A percentile compares a stretch with the other conserved stretches of the same genome.
phyloP scores from a whole-genome alignment of 192 early-diverging fungal genomes.

The Linnemannia zychae region DNA sequence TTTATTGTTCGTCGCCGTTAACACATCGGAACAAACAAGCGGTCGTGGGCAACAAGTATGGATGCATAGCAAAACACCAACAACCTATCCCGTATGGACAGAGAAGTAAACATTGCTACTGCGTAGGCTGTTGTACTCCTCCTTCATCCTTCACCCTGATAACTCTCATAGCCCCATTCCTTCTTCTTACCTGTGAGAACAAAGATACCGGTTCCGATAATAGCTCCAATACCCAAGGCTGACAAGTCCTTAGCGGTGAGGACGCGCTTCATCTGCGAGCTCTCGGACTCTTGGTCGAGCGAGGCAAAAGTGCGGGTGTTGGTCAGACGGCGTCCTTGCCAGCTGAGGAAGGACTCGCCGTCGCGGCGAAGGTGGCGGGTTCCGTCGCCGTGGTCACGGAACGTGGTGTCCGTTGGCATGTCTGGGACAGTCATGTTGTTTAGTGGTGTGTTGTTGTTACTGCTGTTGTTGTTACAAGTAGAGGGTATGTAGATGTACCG shows the following conservation, averaged over 20 bases:
- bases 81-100: neutral
- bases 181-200: conserved; percentile 71
- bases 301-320: conserved; percentile 48
- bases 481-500: neutral
- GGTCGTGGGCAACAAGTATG: neutral
- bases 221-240: conserved; percentile 78
- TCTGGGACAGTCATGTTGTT: conserved; percentile 37
- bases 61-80: neutral
- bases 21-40: neutral
- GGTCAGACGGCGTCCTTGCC: conserved; percentile 40
- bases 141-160: neutral
- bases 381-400: conserved; percentile 33
- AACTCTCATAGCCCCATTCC: too few species aligned
- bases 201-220: conserved; percentile 89
- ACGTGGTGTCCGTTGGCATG: conserved; percentile 6
- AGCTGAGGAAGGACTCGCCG: conserved; percentile 15
- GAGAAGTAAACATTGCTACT: neutral
- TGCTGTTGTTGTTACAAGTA: neutral
- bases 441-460: neutral
- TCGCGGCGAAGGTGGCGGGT: conserved; percentile 33
- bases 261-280: conserved; percentile 65
- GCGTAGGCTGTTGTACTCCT: neutral
- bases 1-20: neutral
- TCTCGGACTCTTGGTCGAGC: conserved; percentile 52
- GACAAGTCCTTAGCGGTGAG: conserved; percentile 74